These are phyloP conservation scores for Fusarium dimerum DNA, from an alignment of 2,329 filamentous ascomycete species.

Conservation along the genomic window DNA sequence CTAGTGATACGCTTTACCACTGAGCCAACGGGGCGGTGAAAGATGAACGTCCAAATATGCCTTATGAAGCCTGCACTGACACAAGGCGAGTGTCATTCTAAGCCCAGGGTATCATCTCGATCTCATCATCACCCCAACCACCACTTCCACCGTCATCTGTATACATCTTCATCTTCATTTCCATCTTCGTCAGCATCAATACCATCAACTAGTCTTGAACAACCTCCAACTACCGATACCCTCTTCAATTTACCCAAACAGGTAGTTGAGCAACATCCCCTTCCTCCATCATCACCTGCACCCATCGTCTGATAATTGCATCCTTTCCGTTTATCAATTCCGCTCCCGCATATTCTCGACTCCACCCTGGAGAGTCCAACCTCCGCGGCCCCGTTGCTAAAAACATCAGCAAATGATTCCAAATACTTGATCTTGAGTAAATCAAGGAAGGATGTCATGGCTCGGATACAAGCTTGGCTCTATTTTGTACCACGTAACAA, in stretches of 20 bases:
- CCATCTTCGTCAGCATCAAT: too few relatives aligned
- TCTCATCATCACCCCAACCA: neutral
- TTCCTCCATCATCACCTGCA: neutral
- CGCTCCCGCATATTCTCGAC: neutral
- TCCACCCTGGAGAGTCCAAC: slow-evolving; percentile 5
- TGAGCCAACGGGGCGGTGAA: slow-evolving; percentile 11
- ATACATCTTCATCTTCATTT: too few relatives aligned
- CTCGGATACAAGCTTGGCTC: slow-evolving; percentile 6
- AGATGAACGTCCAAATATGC: neutral
- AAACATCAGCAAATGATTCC: slow-evolving; percentile 19
- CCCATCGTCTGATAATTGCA: neutral
- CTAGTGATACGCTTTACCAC: slow-evolving; percentile 17
- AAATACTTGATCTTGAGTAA: slow-evolving; percentile 12
- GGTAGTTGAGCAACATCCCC: neutral
- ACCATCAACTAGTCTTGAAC: too few relatives aligned
- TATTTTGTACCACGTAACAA: neutral
- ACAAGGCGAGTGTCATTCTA: neutral
- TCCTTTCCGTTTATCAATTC: too few relatives aligned
- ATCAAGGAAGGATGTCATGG: slow-evolving; percentile 10
- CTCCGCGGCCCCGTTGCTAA: slow-evolving; percentile 15
- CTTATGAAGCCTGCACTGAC: neutral
- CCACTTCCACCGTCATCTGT: neutral
- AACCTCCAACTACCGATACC: too few relatives aligned
- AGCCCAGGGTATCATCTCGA: neutral
- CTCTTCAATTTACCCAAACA: too few relatives aligned